These are phyloP conservation scores for Inonotus obliquus DNA, from an alignment of 1,284 basidiomycete species.

Conservation along the genomic window DNA sequence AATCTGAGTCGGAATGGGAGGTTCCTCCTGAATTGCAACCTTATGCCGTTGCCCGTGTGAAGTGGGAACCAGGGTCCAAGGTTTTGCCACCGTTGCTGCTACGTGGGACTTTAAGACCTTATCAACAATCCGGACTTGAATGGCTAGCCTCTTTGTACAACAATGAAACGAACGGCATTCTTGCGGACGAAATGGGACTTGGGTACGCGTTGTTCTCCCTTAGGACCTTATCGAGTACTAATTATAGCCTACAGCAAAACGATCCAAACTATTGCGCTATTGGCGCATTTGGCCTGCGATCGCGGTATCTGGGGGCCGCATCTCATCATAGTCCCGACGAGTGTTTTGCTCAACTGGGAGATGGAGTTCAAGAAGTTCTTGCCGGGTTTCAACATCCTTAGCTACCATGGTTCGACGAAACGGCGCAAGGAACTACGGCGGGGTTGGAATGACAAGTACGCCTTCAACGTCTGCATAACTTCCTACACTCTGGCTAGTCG, in stretches of 20 bases:
- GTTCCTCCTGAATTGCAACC: constrained; percentile 59
- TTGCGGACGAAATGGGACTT: constrained; percentile 90
- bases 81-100: constrained; percentile 78
- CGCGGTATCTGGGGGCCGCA: constrained; percentile 96
- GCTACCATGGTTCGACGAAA: constrained; percentile 90
- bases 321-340: constrained; percentile 92
- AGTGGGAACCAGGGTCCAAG: constrained; percentile 54
- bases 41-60: constrained; percentile 62
- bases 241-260: constrained; percentile 67
- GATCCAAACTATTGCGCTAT: constrained; percentile 90
- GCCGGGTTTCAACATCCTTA: constrained; percentile 88
- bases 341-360: constrained; percentile 96
- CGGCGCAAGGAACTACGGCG: constrained; percentile 90
- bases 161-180: constrained; percentile 88
- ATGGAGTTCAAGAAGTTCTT: constrained; percentile 99
- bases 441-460: constrained; percentile 91
- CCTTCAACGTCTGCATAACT: constrained; percentile 95
- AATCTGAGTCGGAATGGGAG: constrained; percentile 21
- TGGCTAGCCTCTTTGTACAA: constrained; percentile 91
- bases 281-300: constrained; percentile 93
- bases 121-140: constrained; percentile 91
- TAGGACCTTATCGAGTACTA: neutral
- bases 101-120: constrained; percentile 85
- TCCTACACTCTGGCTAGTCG: constrained; percentile 91
- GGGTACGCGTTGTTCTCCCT: constrained; percentile 51